Evolutionary conservation across 108 stramenopile species (phyloP).

Genomic region (Skeletonema costatum): DNA sequence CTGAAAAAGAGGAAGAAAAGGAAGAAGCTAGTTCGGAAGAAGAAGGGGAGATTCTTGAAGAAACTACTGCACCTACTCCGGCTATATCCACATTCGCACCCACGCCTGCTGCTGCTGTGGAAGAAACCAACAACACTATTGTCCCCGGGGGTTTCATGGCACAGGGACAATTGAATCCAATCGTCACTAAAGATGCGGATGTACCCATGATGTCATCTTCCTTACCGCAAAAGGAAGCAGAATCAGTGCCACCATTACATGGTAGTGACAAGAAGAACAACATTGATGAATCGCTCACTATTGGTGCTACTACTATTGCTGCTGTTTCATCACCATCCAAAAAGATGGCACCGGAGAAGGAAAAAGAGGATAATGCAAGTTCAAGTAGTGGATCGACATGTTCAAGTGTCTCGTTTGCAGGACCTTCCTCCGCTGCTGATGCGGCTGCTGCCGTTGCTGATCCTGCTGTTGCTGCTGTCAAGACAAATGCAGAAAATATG

Average conservation of each 20-base stretch:
- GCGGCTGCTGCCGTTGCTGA: neutral
- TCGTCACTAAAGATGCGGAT: neutral
- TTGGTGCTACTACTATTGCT: too few species aligned
- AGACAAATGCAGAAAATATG: neutral
- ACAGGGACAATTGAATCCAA: neutral
- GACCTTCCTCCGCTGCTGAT: neutral
- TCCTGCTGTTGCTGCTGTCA: neutral
- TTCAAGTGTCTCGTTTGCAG: neutral
- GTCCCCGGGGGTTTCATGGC: neutral
- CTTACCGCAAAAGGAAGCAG: neutral
- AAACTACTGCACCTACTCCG: neutral
- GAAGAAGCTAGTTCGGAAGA: neutral
- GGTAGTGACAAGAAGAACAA: neutral
- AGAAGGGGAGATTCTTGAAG: neutral
- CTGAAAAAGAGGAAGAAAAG: neutral
- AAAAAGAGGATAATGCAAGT: neutral
- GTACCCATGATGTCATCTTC: neutral
- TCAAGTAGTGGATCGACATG: neutral
- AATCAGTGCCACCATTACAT: neutral
- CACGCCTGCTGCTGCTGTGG: neutral
- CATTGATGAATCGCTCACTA: too few species aligned
- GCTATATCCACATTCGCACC: neutral
- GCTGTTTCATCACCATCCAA: neutral
- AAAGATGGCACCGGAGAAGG: neutral
- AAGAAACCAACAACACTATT: neutral